These are phyloP conservation scores for Parsonsia alboflavescens DNA, from an alignment of 257 asterid species.

Conservation along the genomic window DNA sequence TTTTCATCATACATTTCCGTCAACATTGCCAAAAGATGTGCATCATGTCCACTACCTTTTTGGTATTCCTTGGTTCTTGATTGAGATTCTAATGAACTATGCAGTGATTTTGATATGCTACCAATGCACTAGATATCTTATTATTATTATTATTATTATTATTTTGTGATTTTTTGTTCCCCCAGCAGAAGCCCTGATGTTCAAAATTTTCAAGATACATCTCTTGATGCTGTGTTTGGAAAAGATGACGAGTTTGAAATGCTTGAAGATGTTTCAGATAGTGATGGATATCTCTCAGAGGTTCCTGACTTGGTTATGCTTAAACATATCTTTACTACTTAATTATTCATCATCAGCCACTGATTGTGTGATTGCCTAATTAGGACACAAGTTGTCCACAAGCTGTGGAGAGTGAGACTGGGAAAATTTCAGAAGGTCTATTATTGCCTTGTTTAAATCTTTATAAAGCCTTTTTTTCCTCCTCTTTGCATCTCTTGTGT, in stretches of 20 bases:
- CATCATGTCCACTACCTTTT: neutral
- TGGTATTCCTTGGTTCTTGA: neutral
- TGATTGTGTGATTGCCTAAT: constrained; percentile 29
- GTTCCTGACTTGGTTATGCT: constrained; percentile 37
- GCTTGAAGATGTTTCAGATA: constrained; percentile 61
- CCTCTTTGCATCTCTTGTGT: neutral
- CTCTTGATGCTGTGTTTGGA: constrained; percentile 56
- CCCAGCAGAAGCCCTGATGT: constrained; percentile 36
- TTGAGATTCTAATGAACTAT: neutral
- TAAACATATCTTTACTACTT: neutral
- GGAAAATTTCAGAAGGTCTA: constrained; percentile 48
- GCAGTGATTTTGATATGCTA: neutral
- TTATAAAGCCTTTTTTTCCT: neutral
- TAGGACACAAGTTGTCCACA: constrained; percentile 54
- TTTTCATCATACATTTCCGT: constrained; percentile 4
- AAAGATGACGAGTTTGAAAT: constrained; percentile 48
- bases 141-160: too few species aligned
- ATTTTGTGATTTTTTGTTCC: constrained; percentile 11
- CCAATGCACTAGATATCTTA: neutral
- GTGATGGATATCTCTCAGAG: constrained; percentile 98
- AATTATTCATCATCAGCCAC: constrained; percentile 12
- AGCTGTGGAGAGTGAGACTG: constrained; percentile 34
- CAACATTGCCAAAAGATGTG: neutral
- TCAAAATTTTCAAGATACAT: constrained; percentile 37
- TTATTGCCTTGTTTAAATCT: neutral